A percentile compares a stretch with the other conserved stretches of the same genome.
Conservation (phyloP, 164 flowering plant genomes). For the Akebia trifoliata region DNA sequence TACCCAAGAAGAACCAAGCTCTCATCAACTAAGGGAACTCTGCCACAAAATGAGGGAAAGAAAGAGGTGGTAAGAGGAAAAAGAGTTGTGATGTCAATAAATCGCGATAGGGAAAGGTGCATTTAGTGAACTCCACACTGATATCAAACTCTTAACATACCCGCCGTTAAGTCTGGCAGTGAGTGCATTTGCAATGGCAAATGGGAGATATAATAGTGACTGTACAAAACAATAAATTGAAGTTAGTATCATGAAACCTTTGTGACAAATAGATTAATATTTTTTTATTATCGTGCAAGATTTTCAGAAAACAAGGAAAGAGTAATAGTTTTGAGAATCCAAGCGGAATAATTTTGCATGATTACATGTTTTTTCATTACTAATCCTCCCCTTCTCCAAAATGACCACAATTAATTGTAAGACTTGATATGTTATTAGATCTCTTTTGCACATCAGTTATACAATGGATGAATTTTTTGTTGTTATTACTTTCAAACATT, state of each 20-base stretch:
- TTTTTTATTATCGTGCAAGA: background rate
- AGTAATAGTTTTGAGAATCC: too few species aligned
- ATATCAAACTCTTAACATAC: slow-evolving; percentile 34
- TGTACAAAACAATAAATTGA: slow-evolving; percentile 28
- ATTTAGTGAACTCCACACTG: background rate
- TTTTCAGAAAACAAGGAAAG: background rate
- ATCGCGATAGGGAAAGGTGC: background rate
- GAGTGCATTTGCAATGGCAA: slow-evolving; percentile 91
- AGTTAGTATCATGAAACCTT: background rate
- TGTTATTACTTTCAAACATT: too few species aligned
- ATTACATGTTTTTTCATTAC: too few species aligned
- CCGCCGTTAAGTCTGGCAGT: slow-evolving; percentile 83
- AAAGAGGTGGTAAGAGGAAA: background rate
- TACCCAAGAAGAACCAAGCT: slow-evolving; percentile 68
- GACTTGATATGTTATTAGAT: too few species aligned
- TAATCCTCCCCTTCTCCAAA: too few species aligned
- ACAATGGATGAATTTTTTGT: too few species aligned
- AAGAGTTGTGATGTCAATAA: background rate
- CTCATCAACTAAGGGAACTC: slow-evolving; percentile 85
- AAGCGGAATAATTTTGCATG: too few species aligned
- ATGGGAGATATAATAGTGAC: slow-evolving; percentile 88
- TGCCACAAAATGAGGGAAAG: slow-evolving; percentile 26
- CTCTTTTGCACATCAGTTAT: too few species aligned
- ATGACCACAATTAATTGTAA: too few species aligned
- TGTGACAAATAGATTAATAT: background rate